Percentiles rank a stretch among this genome's conserved stretches.
phyloP scores from a whole-genome alignment of 2,329 filamentous ascomycete species.

The Calonectria ilicicola region DNA sequence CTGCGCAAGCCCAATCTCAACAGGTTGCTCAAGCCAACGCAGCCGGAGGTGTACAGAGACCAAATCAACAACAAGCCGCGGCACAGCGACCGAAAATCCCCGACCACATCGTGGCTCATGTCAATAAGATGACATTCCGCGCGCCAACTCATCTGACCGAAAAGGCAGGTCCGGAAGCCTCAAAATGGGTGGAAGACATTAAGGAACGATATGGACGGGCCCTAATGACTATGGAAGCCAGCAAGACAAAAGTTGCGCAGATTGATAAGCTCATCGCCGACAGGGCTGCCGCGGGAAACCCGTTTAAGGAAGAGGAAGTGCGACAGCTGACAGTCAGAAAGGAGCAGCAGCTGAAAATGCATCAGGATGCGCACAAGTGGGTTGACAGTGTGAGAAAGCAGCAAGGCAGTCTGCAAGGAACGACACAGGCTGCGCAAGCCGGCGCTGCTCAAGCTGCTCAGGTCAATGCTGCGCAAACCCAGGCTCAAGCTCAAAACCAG shows the following conservation, averaged over 20 bases:
- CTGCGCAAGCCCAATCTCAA: conserved; percentile 41
- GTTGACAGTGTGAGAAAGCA: conserved; percentile 61
- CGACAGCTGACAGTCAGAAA: conserved; percentile 58
- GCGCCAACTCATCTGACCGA: conserved; percentile 56
- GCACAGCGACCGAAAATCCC: conserved; percentile 51
- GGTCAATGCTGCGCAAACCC: conserved; percentile 25
- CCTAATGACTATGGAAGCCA: conserved; percentile 62
- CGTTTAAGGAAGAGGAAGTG: conserved; percentile 60
- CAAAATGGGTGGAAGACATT: conserved; percentile 62
- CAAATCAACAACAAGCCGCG: conserved; percentile 37
- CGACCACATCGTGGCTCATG: conserved; percentile 59
- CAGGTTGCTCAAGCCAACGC: conserved; percentile 26
- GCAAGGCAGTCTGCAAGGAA: conserved; percentile 51
- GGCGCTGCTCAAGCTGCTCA: conserved; percentile 32
- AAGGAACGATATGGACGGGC: conserved; percentile 61
- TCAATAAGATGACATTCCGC: conserved; percentile 61
- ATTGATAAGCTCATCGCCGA: conserved; percentile 59
- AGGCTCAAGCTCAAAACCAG: conserved; percentile 17
- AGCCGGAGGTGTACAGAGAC: conserved; percentile 28
- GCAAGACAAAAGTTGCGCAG: conserved; percentile 53
- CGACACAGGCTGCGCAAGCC: conserved; percentile 40
- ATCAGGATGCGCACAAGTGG: conserved; percentile 61
- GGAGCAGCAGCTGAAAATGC: conserved; percentile 57
- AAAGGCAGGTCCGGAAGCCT: conserved; percentile 56
- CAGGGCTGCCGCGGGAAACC: conserved; percentile 55